Evolutionary conservation across 2,329 filamentous ascomycete species (phyloP), one percentile per base, ranked within the genome.

Genomic region (Ophiognomonia clavigignenti-juglandacearum): DNA sequence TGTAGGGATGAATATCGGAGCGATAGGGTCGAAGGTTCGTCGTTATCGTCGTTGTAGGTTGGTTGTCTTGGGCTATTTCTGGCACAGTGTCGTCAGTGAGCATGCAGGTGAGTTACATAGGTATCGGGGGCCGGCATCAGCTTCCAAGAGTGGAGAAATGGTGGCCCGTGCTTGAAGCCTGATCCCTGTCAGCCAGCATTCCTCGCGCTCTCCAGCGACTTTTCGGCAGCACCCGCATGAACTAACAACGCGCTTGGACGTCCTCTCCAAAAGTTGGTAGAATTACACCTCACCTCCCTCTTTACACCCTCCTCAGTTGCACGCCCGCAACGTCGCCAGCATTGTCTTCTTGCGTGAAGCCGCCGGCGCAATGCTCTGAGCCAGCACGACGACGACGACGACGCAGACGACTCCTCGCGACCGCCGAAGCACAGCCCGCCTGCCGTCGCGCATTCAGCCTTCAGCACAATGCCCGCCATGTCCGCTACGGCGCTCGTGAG

Each of bases 11-110:
- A 39, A 27, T 26, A 36, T 45, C 19, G n/a, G 42, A 43, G 23
- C 42, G 39, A n/a, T 6, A 32, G 39, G 43, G 3, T 4, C 5
- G n/a, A n/a, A 19, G n/a, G 5, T 18, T 26, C 19, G n/a, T 11
- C 13, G 34, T n/a, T 4, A 16, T 7, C 24, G n/a, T 43, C 4
- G 29, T 36, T 19, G 10, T 32, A 16, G 14, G 10, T 40, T 34
- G 29, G 29, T 29, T 23, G 35, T 24, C 29, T 42, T 32, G 16
- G 18, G 11, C n/a, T 27, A 27, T 29, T 32, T 27, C 32, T 6
- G 14, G 60, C 55, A 71, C 75, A 37, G 64, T 59, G 44, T 68
- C 67, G 47, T 61, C 57, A 57, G 61, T 32, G 56, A 65, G 49
- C 27, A 26, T 29, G 38, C 26, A 43, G 16, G n/a, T n/a, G n/a